Conservation (phyloP, 2,329 filamentous ascomycete genomes). For the Hypoxylon sp. region DNA sequence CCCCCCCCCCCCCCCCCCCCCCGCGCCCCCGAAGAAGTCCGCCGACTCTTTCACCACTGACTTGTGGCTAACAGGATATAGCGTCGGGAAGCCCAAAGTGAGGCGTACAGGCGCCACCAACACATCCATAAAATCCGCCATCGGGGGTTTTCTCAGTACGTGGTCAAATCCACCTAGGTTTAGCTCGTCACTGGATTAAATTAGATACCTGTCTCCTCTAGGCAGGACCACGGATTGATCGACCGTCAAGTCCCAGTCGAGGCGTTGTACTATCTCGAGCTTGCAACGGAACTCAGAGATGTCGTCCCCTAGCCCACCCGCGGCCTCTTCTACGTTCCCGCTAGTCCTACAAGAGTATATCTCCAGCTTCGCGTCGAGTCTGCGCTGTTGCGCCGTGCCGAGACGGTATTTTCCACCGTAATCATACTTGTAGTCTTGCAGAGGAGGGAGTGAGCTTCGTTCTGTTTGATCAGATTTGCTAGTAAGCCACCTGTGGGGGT, state of each 20-base stretch:
- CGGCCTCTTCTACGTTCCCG: background rate
- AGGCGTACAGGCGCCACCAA: background rate
- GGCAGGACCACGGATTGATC: background rate
- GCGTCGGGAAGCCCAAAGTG: background rate
- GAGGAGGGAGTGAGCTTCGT: background rate
- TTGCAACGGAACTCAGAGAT: background rate
- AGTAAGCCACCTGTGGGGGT: background rate
- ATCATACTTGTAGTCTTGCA: background rate
- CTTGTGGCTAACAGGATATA: background rate
- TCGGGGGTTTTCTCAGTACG: background rate
- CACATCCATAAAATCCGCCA: background rate
- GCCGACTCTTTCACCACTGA: background rate
- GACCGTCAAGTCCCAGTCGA: background rate
- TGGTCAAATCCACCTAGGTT: background rate
- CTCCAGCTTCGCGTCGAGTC: background rate
- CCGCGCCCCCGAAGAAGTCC: too few species aligned
- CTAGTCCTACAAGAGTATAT: background rate
- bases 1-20: too few species aligned
- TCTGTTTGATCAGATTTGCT: background rate
- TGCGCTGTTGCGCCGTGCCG: background rate
- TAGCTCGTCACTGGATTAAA: background rate
- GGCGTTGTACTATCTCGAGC: background rate
- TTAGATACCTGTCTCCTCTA: background rate
- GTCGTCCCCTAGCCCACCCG: background rate
- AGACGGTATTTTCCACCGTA: constrained; percentile 1